Evolutionary conservation across 1,284 basidiomycete genomes (phyloP).

Genomic region (Porogramme epimiltina): DNA sequence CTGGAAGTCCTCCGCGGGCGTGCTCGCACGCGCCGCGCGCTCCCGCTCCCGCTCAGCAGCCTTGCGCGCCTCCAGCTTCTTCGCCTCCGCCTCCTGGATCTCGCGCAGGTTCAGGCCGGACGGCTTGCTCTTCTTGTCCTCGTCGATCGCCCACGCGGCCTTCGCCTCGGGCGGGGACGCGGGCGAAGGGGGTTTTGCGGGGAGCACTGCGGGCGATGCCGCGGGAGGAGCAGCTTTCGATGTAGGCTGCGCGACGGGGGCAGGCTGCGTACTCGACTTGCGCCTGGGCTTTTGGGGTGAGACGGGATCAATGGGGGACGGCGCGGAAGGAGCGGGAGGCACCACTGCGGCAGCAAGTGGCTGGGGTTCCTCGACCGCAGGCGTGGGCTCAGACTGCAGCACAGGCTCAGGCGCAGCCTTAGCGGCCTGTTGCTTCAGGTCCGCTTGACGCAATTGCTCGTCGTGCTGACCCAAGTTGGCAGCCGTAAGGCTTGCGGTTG

Average conservation of each 20-base stretch:
- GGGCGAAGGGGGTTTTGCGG: conserved; percentile 31
- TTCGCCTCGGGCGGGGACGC: conserved; percentile 37
- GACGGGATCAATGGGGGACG: conserved; percentile 18
- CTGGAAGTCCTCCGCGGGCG: conserved; percentile 54
- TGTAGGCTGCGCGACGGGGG: conserved; percentile 13
- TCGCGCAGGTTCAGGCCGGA: conserved; percentile 79
- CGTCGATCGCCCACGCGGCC: conserved; percentile 66
- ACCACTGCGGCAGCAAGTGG: conserved; percentile 8
- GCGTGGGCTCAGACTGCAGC: conserved; percentile 5
- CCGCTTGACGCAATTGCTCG: conserved; percentile 42
- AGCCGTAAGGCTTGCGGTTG: conserved; percentile 51
- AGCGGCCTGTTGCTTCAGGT: conserved; percentile 19
- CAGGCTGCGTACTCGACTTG: conserved; percentile 26
- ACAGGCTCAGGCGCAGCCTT: conserved; percentile 13
- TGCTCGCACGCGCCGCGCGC: conserved; percentile 51
- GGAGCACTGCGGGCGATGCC: conserved; percentile 6
- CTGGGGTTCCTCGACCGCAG: conserved; percentile 8
- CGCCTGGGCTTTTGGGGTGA: conserved; percentile 32
- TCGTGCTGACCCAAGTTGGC: conserved; percentile 63
- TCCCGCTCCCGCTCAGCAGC: conserved; percentile 68
- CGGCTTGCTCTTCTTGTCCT: conserved; percentile 53
- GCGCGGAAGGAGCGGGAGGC: conserved; percentile 26
- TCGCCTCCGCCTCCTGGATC: conserved; percentile 94
- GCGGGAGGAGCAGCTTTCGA: conserved; percentile 15
- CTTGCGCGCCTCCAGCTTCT: conserved; percentile 76